Base-by-base conservation (phyloP, 2,329 filamentous ascomycete species). In the Alternaria sp. region DNA sequence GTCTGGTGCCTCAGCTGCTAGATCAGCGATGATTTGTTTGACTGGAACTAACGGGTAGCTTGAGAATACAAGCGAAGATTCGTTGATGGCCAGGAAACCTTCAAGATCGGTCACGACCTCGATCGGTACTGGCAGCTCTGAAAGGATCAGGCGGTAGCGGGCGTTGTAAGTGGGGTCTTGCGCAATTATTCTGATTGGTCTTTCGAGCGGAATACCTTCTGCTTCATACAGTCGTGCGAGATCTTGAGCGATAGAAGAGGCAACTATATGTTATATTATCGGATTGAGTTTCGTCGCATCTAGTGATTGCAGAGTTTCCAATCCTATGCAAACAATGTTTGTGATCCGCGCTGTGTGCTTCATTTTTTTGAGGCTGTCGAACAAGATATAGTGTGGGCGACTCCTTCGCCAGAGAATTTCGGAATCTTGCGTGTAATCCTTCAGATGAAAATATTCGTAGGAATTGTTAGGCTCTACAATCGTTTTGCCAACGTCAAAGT, bases 151-250 rank as follows among this genome's bases (percentile, higher is more conserved):
- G 24, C 6, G 39, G 33, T 29, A 24, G 21, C 10, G 36, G 21
- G 14, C 11, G 7, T 31, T 26, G 46, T 56, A 51, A 21, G 34
- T 21, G 8, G 46, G 54, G 13, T 51, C 46, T 45, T 56, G 46
- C 2, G 39, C 45, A 6, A 41, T 10, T 10, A 46, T 56, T 1
- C 2, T 14, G 23, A 56, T 56, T n/a, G 31, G 42, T 2, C n/a
- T 24, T 7, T 28, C 14, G 13, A 28, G 41, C 11, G 41, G 21
- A 9, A n/a, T 17, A 1, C 41, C 41, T 23, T 44, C 41, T 28
- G 10, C 23, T 9, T 44, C 24, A 8, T 44, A 44, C 1, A 44
- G 1, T 17, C 3, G 21, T 14, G 2, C 4, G 6, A 44, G 41
- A n/a, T 44, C 13, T 0, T 44, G 14, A 44, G 41, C 41, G 2